phyloP scores from a whole-genome alignment of 2,329 filamentous ascomycete species.

The Diaporthe sp. region DNA sequence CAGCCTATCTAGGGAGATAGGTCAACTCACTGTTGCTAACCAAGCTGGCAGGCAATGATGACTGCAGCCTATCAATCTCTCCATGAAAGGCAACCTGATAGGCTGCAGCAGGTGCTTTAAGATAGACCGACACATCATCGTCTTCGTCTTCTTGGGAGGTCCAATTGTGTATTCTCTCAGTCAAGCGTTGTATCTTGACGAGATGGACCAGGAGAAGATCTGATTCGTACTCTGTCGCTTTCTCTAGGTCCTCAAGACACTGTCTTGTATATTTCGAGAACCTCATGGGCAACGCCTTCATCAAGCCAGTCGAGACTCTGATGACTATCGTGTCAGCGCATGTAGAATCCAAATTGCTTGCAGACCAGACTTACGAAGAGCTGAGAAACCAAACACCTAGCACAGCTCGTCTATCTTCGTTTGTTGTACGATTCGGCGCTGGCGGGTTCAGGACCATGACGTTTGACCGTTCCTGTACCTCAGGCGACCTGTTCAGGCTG shows the following conservation, averaged over 20 bases:
- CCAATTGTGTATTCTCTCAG: constrained; percentile 61
- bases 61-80: constrained; percentile 58
- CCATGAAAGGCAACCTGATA: constrained; percentile 60
- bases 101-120: constrained; percentile 56
- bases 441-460: constrained; percentile 57
- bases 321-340: constrained; percentile 28
- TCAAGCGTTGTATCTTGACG: constrained; percentile 62
- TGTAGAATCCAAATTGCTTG: background rate
- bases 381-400: constrained; percentile 67
- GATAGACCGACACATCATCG: constrained; percentile 50
- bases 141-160: constrained; percentile 51
- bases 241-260: constrained; percentile 61
- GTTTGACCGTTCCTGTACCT: constrained; percentile 55
- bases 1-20: no score
- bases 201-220: constrained; percentile 62
- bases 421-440: constrained; percentile 54
- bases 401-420: constrained; percentile 65
- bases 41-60: constrained; percentile 51
- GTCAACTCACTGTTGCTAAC: constrained; percentile 52
- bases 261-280: constrained; percentile 66
- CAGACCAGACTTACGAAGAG: constrained; percentile 59
- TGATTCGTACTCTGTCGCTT: constrained; percentile 57
- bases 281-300: constrained; percentile 61
- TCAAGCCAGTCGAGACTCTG: constrained; percentile 58
- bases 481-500: constrained; percentile 57